Evolutionary conservation across 345 rosid genomes (phyloP), one percentile per base, ranked within the genome.

Genomic region (Citrus reticulata): DNA sequence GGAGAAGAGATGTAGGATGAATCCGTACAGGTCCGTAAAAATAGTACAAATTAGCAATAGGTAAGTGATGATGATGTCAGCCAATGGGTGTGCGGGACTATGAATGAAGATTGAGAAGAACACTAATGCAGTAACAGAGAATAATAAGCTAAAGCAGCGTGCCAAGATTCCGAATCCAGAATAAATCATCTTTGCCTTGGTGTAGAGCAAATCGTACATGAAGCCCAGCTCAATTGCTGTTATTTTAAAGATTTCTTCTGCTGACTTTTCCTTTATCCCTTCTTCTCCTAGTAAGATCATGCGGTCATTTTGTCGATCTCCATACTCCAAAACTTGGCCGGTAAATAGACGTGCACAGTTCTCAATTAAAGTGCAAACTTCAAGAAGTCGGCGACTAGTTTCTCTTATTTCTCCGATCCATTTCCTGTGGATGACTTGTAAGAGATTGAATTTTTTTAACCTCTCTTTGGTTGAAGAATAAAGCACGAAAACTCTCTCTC

Each of bases 401-500:
- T 6, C 39, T 35, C 39, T 80, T 2, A 84, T 75, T 20, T 76
- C 61, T 35, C 7, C 39, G 39, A 35, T 35, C 39, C 39, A 35
- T 35, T 6, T 35, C 39, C 39, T 35, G 39, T 35, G 7, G 39
- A 35, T 35, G 39, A 35, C 39, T 35, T 35, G 39, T 6, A 35
- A 35, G 39, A 75, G 39, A 35, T 2, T 35, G n/a, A 75, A 74
- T 27, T 68, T 80, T 22, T 81, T 80, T 2, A 84, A 77, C n/a
- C 78, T 65, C 35, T 83, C 84, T 9, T 66, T 55, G 78, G 86
- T 89, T 2, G 89, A 81, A 54, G 73, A 54, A 70, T 82, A 71
- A 25, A 89, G 78, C 1, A 81, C 78, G 76, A 81, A 80, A 4
- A 78, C 83, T 72, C 89, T 88, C 76, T 90, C 90, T 5, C 76